Evolutionary conservation across 2,329 filamentous ascomycete species (phyloP).

Genomic region (Thelonectria blattea): DNA sequence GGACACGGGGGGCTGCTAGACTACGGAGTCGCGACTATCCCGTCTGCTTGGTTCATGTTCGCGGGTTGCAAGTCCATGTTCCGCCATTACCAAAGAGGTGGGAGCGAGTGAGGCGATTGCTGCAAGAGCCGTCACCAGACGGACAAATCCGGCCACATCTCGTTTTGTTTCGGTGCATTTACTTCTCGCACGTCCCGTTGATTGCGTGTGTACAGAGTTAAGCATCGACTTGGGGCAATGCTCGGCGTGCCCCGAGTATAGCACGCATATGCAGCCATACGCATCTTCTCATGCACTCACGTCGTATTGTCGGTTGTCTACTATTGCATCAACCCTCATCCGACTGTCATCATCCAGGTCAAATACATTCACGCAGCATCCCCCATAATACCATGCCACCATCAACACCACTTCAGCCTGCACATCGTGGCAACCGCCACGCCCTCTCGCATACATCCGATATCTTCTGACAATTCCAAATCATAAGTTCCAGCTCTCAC

Average conservation of each 20-base stretch:
- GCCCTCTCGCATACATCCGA: not conserved
- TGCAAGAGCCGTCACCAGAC: not conserved
- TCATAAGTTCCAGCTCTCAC: constrained; percentile 12
- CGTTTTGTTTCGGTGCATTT: not conserved
- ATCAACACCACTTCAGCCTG: not conserved
- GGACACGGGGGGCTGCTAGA: not conserved
- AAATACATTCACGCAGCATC: not conserved
- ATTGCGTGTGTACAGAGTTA: too few relatives aligned
- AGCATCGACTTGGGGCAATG: not conserved
- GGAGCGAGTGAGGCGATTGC: not conserved
- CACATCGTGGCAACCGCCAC: constrained; percentile 1
- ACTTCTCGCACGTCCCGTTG: too few relatives aligned
- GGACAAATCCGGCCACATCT: not conserved
- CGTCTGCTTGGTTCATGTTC: constrained; percentile 5
- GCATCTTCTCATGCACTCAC: not conserved
- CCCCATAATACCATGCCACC: not conserved
- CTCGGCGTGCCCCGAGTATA: not conserved
- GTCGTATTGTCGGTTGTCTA: not conserved
- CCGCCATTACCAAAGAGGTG: constrained; percentile 1
- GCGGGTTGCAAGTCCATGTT: not conserved
- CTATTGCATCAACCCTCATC: constrained; percentile 5
- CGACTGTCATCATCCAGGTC: not conserved
- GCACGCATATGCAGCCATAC: not conserved
- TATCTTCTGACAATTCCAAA: not conserved
- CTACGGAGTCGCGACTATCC: not conserved